Evolutionary conservation across 305 asterid genomes (phyloP).

Genomic region (Fraxinus xanthoxyloides): DNA sequence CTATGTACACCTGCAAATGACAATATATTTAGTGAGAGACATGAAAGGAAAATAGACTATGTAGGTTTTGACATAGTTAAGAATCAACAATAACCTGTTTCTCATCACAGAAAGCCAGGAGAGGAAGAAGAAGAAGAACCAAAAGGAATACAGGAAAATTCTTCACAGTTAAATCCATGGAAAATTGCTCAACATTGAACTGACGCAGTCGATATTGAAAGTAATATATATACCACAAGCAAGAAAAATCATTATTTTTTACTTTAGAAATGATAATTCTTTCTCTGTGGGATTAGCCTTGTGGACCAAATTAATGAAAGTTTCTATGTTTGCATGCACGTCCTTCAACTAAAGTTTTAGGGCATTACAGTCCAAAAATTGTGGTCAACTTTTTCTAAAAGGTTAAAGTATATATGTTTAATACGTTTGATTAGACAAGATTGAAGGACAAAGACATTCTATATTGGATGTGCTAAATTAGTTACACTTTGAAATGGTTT

Average conservation of each 20-base stretch:
- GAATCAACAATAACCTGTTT: constrained; percentile 40
- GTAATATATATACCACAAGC: neutral
- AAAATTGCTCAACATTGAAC: neutral
- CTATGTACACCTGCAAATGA: constrained; percentile 60
- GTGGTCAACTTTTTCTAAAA: neutral
- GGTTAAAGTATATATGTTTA: no score
- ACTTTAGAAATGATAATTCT: neutral
- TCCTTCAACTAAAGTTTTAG: neutral
- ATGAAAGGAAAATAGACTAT: neutral
- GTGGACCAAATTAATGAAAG: neutral
- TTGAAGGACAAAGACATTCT: neutral
- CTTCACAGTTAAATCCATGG: constrained; percentile 31
- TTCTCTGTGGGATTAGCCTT: neutral
- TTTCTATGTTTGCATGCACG: neutral
- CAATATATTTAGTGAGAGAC: neutral
- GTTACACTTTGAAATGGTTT: no score
- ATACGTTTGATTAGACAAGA: neutral
- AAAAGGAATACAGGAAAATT: constrained; percentile 21
- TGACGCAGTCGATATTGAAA: neutral
- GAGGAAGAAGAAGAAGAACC: constrained; percentile 34
- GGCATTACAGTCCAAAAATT: neutral
- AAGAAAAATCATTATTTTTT: neutral
- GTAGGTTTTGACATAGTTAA: neutral
- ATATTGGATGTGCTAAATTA: neutral
- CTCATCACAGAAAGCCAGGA: constrained; percentile 43